Base-by-base conservation (phyloP, 495 filamentous ascomycete species). In the Copromyces sp. region DNA sequence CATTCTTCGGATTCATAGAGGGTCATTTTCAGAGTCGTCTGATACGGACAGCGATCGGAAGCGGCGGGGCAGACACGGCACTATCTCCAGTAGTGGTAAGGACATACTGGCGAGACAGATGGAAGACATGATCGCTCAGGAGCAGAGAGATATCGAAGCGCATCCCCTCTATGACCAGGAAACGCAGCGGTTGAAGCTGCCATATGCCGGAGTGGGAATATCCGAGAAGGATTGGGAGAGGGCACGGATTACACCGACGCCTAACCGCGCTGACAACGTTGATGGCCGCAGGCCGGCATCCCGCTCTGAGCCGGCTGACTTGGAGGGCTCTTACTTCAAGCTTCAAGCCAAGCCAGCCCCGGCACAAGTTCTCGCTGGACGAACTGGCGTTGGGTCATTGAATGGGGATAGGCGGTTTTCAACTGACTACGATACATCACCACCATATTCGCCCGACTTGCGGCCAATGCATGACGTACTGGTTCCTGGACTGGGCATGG, bases 21-120 rank as follows among this genome's bases (percentile, higher is more conserved):
- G 81, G 41, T 86, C 84, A 2, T 24, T 80, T 7, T 85, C 84
- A 9, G 84, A 86, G 61, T 83, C 80, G 9, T 86, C 84, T 4
- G 84, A 83, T 53, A 85, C 82, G 8, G 84, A 86, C 70, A 83
- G 73, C 35, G 84, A 85, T 59, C 77, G 80, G 11, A 78, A 78
- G 38, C 80, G 79, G 68, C 78, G 83, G 53, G 75, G 42, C 20
- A 81, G 83, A 40, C 77, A 61, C 17, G 80, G 78, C 24, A 84
- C 79, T 11, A 80, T 83, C 20, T 81, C 74, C 68, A 77, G 82
- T 73, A 77, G 74, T 59, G 80, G 86, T 41, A 87, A 81, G 72
- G 87, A 87, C 39, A 83, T 90, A 16, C 80, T 93, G 8, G 89
- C 89, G 71, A 90, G 88, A 75, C 90, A 91, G 73, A 90, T 93